Conservation (phyloP, 345 rosid genomes). For the Gossypium mustelinum region DNA sequence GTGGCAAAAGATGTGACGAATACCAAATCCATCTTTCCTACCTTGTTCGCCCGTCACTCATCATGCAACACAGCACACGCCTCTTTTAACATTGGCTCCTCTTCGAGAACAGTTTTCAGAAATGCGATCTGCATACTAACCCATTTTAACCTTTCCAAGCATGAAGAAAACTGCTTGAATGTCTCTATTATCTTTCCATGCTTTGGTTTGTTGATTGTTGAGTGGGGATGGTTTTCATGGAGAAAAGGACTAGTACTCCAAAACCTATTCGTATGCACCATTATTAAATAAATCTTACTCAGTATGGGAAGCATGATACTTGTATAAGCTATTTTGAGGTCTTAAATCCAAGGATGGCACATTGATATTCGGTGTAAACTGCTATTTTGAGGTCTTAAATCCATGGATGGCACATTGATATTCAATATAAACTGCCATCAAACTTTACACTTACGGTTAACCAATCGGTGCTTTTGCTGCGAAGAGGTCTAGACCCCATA, state of each 20-base stretch:
- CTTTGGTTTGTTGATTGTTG: not conserved
- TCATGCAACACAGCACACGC: not conserved
- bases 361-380: no score
- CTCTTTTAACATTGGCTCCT: not conserved
- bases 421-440: not conserved
- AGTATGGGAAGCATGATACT: not conserved
- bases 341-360: no score
- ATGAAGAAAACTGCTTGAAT: not conserved
- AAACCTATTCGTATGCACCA: not conserved
- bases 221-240: not conserved
- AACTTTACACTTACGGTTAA: not conserved
- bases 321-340: not conserved
- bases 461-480: no score
- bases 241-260: not conserved
- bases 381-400: not conserved
- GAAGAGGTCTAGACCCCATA: no score
- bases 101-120: not conserved
- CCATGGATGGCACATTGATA: not conserved
- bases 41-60: not conserved
- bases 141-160: not conserved
- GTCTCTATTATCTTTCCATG: not conserved
- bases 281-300: not conserved
- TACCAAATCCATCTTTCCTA: not conserved
- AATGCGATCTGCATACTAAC: not conserved
- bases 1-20: slow-evolving; percentile 4